Evolutionary conservation across 768 basidiomycete species (phyloP), one percentile per base, ranked within the genome.

Genomic region (Galerina marginata): DNA sequence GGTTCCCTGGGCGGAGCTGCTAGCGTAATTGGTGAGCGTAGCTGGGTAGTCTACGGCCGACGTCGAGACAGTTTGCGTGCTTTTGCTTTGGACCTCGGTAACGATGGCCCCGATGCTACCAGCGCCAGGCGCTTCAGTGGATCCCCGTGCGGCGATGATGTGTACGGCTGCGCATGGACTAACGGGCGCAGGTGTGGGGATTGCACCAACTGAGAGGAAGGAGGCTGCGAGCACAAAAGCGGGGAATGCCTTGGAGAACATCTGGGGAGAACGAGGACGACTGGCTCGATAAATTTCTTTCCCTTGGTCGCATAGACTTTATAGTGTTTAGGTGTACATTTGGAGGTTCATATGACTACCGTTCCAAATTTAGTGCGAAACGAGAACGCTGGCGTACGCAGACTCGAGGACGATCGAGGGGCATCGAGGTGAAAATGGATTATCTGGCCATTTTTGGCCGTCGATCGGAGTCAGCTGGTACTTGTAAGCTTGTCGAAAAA

Each of bases 31-130:
- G 50, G 65, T 68, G 54, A 73, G 63, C 9, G 68, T 70, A 5
- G 72, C 72, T 16, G 72, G 72, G 54, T 73, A 73, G 44, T 68
- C 60, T 14, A 73, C 69, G 3, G 72, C 61, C 12, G 54, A 63
- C 16, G 68, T 71, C 5, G 69, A 71, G 10, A 73, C 63, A 11
- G 67, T 73, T 60, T 73, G 72, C 20, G 51, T 45, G 61, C 72
- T 73, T 12, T 62, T 42, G 23, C 57, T 63, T 33, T 71, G 69
- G 36, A 72, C 67, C 40, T 69, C 65, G 16, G 64, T 56, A 36
- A 72, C 68, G 23, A 71, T 55, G 12, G 67, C 67, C 38, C 71
- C 71, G 36, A 72, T 71, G 44, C 66, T 67, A 26, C 71, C 70
- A 33, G 70, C 54, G 23, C 71, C 71, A 9, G 69, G 68, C 3